A percentile compares a stretch with the other conserved stretches of the same genome.
phyloP scores from a whole-genome alignment of 257 asterid species.

The Lavandula angustifolia region DNA sequence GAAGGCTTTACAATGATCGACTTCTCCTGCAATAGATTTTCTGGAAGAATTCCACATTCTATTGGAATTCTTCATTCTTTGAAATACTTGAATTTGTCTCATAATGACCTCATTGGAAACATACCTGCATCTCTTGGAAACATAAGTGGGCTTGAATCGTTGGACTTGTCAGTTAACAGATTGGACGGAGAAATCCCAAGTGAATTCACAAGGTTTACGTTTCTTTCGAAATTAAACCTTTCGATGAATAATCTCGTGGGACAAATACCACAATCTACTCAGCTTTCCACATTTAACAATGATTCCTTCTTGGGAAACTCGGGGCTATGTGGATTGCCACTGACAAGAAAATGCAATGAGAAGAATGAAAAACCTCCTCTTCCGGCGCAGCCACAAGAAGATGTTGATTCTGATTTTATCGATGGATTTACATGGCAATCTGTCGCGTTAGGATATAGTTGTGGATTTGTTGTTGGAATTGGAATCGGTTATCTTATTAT shows the following conservation, averaged over 20 bases:
- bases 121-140: no score
- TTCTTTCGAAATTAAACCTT: slow-evolving; percentile 18
- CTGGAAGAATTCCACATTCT: no score
- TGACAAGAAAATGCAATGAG: slow-evolving; percentile 14
- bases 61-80: no score
- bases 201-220: not conserved
- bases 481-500: not conserved
- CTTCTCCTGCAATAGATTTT: not conserved
- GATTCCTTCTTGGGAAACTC: slow-evolving; percentile 24
- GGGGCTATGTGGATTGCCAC: slow-evolving; percentile 32
- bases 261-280: not conserved
- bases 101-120: no score
- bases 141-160: no score
- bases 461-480: not conserved
- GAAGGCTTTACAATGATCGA: not conserved
- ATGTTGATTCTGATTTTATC: slow-evolving; percentile 3
- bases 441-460: slow-evolving; percentile 22
- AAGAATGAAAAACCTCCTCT: not conserved
- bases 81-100: no score
- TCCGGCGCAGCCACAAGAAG: not conserved
- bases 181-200: no score
- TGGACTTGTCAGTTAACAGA: no score
- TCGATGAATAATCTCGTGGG: slow-evolving; percentile 32
- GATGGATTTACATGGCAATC: slow-evolving; percentile 22
- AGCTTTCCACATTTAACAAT: slow-evolving; percentile 24